Base-by-base conservation (phyloP, 2,329 filamentous ascomycete species). In the Cyphellophora europaea region DNA sequence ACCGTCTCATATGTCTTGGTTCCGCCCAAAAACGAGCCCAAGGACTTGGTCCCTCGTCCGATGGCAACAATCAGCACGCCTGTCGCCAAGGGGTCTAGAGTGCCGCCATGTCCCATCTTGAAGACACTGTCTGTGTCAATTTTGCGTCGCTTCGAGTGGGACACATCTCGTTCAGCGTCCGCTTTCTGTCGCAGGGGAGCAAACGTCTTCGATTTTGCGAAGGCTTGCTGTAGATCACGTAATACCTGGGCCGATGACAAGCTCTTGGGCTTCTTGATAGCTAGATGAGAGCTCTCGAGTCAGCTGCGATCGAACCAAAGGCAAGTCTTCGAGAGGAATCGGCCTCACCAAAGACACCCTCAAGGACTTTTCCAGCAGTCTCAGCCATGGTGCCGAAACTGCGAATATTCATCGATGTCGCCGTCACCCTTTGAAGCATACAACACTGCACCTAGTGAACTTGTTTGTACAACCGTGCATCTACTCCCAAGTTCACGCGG, bases 71-170 rank as follows among this genome's bases (percentile, higher is more conserved):
- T 87, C 32, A 98, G 72, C 15, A 98, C 84, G 30, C 91, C 91
- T 1, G 88, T 94, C 6, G 91, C 91, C 51, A 95, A 72, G 16
- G 91, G 91, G 54, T 98, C 91, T 12, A 98, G 72, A 2, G 91
- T 98, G 28, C 91, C 91, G 41, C 91, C 91, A 62, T 98, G 91
- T 19, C 91, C 91, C 53, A 96, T 83, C 67, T 96, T 98, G 49
- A 96, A 77, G 71, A 41, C 79, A 72, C 48, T 71, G 68, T 47
- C 71, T 70, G 54, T 81, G 74, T 38, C 66, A 65, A 38, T 71
- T 66, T 39, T 55, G 84, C 79, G 46, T 65, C 60, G 11, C 66
- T 58, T 38, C 3, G 29, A 36, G 12, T 42, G 39, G 19, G 40
- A 35, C 28, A 38, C 35, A 11, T 44, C 40, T 27, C 29, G 28